A percentile compares a stretch with the other conserved stretches of the same genome.
These are phyloP conservation scores for Suillus bovinus DNA, from an alignment of 768 basidiomycete genomes.

Conservation along the genomic window DNA sequence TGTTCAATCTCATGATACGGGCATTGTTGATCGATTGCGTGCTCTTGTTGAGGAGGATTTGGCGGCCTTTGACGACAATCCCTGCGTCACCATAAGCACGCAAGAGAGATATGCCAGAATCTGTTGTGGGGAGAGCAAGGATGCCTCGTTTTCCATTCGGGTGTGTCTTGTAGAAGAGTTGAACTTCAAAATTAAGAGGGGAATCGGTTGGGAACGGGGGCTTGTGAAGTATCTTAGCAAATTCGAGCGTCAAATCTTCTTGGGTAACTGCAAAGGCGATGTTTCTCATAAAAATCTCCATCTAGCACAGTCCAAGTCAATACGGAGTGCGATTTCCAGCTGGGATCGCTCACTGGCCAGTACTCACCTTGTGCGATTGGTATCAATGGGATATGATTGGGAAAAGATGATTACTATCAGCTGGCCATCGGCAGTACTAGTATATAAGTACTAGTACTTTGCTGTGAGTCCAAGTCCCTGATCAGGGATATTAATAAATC, in stretches of 20 bases:
- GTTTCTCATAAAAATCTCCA: slow-evolving; percentile 38
- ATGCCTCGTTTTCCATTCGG: slow-evolving; percentile 29
- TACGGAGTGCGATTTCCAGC: background rate
- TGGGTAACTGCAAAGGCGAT: slow-evolving; percentile 27
- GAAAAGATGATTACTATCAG: background rate
- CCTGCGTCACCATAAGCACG: slow-evolving; percentile 25
- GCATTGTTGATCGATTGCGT: slow-evolving; percentile 23
- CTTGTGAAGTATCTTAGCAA: slow-evolving; percentile 35
- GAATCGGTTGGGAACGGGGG: slow-evolving; percentile 31
- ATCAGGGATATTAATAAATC: slow-evolving; percentile 2
- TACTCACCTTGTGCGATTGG: slow-evolving; percentile 22
- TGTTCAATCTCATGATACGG: slow-evolving; percentile 24
- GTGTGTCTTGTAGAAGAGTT: slow-evolving; percentile 27
- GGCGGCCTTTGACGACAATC: slow-evolving; percentile 27
- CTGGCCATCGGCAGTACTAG: background rate
- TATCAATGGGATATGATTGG: background rate
- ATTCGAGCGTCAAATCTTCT: slow-evolving; percentile 34
- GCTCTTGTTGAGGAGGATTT: slow-evolving; percentile 22
- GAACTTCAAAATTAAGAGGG: slow-evolving; percentile 35
- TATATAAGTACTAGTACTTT: slow-evolving; percentile 5
- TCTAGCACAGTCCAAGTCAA: slow-evolving; percentile 11
- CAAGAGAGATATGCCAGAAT: slow-evolving; percentile 27
- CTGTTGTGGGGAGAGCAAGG: slow-evolving; percentile 29
- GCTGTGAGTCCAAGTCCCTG: background rate
- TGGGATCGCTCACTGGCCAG: background rate